Base-by-base conservation (phyloP, 495 filamentous ascomycete species). In the Penicillium samsonianum region DNA sequence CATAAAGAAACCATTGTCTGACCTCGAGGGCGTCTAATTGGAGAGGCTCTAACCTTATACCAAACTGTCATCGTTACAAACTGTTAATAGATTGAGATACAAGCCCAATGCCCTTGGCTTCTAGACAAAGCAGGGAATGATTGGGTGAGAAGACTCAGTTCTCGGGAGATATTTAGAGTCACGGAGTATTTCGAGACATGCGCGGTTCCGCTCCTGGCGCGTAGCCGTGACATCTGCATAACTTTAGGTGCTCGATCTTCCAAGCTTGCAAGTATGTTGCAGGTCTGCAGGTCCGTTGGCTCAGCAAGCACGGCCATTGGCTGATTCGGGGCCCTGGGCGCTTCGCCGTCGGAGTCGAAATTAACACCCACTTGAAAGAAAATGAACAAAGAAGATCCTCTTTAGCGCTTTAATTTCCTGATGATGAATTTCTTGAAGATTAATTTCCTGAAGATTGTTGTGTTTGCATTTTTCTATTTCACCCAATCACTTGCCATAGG, bases 141-240 rank as follows among this genome's bases (percentile, higher is more conserved):
- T 65, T 68, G 63, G 65, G 10, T 48, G 52, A 52, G 49, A 56
- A n/a, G 49, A 41, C 59, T 58, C 50, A 25, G 55, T 37, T 55
- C 35, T 25, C 51, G 43, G 45, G 31, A 59, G 44, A 41, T 47
- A 37, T 43, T 30, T 37, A 48, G 26, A 40, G 31, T 28, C 46
- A 50, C 47, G 41, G 61, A 59, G 54, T 59, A 53, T 57, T 58
- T 60, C 60, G 61, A 65, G 59, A 62, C 64, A 44, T 40, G 30
- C 9, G 14, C 16, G 4, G 47, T 42, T 44, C 48, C 57, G 19
- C 61, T 61, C 59, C 62, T 67, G 65, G 65, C 65, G 65, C 65
- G 56, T 60, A 61, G 45, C 43, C 25, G 33, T 47, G 46, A 48
- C 44, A 45, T 45, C 11, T 56, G 35, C 50, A 33, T 42, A n/a